A percentile compares a stretch with the other conserved stretches of the same genome.
Conservation (phyloP, 306 rosid species). For the Lotus japonicus region DNA sequence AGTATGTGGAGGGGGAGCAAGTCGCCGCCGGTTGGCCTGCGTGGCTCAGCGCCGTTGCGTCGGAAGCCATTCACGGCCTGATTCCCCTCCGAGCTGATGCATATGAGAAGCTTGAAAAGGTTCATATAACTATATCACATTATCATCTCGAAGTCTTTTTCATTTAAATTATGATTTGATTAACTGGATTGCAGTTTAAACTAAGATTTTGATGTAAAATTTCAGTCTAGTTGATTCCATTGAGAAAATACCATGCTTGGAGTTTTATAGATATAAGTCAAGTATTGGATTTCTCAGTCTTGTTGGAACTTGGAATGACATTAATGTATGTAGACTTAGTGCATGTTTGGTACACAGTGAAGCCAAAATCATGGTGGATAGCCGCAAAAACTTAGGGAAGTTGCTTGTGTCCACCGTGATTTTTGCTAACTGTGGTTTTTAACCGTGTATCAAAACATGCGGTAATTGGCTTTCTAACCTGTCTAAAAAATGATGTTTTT, state of each 20-base stretch:
- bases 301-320: neutral
- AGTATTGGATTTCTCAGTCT: neutral
- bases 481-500: neutral
- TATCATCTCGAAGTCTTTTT: neutral
- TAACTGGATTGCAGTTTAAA: neutral
- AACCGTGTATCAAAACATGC: too few species aligned
- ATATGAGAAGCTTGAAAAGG: conserved; percentile 90
- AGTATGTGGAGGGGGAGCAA: conserved; percentile 83
- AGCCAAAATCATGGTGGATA: too few species aligned
- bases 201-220: neutral
- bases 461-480: neutral
- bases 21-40: conserved; percentile 97
- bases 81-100: conserved; percentile 86
- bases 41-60: conserved; percentile 94
- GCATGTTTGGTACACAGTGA: too few species aligned
- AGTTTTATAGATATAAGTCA: neutral
- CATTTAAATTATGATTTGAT: neutral
- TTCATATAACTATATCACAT: neutral
- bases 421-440: too few species aligned
- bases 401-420: too few species aligned
- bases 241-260: too few species aligned
- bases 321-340: too few species aligned
- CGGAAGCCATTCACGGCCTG: conserved; percentile 96
- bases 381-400: too few species aligned
- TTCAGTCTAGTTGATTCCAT: too few species aligned